Conservation (phyloP, 305 asterid species). For the Rubia tinctorum region DNA sequence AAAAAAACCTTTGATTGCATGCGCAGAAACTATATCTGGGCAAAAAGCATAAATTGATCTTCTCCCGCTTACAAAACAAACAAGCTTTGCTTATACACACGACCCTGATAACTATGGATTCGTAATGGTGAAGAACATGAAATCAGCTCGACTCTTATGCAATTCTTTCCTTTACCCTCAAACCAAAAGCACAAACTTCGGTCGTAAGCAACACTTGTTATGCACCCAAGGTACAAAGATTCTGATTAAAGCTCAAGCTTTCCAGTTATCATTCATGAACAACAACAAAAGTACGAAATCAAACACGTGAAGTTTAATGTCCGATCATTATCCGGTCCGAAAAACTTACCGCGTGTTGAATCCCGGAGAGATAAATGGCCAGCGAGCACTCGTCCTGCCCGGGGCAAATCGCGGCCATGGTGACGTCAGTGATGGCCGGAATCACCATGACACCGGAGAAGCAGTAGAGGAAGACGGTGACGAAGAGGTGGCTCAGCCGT, state of each 20-base stretch:
- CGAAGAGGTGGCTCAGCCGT: constrained; percentile 82
- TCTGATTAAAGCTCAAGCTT: not conserved
- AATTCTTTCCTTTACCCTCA: not conserved
- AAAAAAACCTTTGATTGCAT: too few species aligned
- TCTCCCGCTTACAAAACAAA: too few species aligned
- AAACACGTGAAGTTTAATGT: too few species aligned
- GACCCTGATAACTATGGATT: too few species aligned
- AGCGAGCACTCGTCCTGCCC: constrained; percentile 74
- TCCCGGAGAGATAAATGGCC: constrained; percentile 88
- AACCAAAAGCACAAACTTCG: not conserved
- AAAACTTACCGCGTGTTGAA: constrained; percentile 63
- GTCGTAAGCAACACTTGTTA: not conserved
- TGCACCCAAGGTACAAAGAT: not conserved
- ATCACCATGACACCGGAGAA: constrained; percentile 79
- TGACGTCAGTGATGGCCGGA: constrained; percentile 88
- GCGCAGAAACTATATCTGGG: too few species aligned
- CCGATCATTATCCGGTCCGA: not conserved
- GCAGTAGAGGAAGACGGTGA: constrained; percentile 77
- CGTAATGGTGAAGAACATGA: not conserved
- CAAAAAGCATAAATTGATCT: too few species aligned
- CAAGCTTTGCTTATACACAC: too few species aligned
- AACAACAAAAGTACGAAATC: not conserved
- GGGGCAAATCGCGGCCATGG: constrained; percentile 83
- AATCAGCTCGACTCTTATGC: not conserved
- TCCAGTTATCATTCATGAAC: not conserved